These are phyloP conservation scores for Cinnamomum chago DNA, from an alignment of 164 flowering plant genomes.

Conservation along the genomic window DNA sequence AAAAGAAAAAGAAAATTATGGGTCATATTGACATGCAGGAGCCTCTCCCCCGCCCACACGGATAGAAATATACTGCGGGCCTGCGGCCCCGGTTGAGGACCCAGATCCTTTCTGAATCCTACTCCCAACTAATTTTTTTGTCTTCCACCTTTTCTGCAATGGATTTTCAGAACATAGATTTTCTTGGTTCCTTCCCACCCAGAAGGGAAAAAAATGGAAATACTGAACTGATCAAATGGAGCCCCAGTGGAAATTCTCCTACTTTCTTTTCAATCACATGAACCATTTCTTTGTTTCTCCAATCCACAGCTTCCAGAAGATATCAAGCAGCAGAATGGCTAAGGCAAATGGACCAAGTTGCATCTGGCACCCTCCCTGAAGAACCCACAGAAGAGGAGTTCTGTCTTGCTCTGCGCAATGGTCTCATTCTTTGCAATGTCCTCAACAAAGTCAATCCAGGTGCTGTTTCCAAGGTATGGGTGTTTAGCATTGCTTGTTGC, in stretches of 20 bases:
- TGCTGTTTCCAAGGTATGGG: constrained; percentile 65
- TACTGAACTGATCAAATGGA: not conserved
- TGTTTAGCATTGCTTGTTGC: not conserved
- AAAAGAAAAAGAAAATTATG: too few species aligned
- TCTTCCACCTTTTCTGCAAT: too few species aligned
- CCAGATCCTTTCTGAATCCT: too few species aligned
- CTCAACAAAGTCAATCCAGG: constrained; percentile 92
- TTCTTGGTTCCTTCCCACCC: too few species aligned
- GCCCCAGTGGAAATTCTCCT: not conserved
- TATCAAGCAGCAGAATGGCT: constrained; percentile 79
- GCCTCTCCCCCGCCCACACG: too few species aligned
- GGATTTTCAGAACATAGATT: too few species aligned
- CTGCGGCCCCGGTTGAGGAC: too few species aligned
- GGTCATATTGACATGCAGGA: too few species aligned
- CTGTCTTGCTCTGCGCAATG: constrained; percentile 71
- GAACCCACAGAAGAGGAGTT: constrained; percentile 81
- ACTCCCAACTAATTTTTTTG: too few species aligned
- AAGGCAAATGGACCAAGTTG: constrained; percentile 64
- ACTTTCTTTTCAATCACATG: not conserved
- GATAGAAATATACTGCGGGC: too few species aligned
- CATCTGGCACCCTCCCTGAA: constrained; percentile 40
- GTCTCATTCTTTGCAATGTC: constrained; percentile 86
- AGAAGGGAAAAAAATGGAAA: too few species aligned
- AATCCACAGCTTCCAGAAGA: constrained; percentile 53
- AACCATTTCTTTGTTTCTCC: not conserved